These are phyloP conservation scores for Gossypium anomalum DNA, from an alignment of 345 rosid species.

Conservation along the genomic window DNA sequence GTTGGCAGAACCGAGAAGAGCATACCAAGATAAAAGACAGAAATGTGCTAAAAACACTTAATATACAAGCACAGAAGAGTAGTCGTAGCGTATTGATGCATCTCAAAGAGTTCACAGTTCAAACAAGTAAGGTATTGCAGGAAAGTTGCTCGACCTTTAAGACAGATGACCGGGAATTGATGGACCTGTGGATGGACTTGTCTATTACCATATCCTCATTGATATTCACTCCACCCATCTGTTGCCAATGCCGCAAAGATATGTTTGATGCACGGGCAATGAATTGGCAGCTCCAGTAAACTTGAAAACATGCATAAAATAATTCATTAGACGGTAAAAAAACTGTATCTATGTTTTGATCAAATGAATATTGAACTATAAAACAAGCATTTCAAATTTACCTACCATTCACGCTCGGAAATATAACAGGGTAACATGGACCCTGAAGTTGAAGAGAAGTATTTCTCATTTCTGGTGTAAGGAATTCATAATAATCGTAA, in stretches of 20 bases:
- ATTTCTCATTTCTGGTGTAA: conserved; percentile 91
- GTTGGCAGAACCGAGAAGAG: background rate
- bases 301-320: conserved; percentile 29
- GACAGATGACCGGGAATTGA: conserved; percentile 84
- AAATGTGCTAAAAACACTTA: background rate
- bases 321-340: background rate
- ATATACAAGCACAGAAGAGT: background rate
- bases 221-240: conserved; percentile 90
- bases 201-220: conserved; percentile 80
- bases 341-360: background rate
- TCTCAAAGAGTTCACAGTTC: background rate
- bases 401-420: conserved; percentile 87
- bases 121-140: background rate
- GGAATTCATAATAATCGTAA: conserved; percentile 88
- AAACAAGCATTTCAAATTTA: background rate
- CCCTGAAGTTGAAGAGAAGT: conserved; percentile 92
- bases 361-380: background rate
- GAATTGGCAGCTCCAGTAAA: conserved; percentile 94
- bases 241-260: conserved; percentile 86
- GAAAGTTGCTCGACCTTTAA: conserved; percentile 52
- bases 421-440: conserved; percentile 94
- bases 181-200: conserved; percentile 67
- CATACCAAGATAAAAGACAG: background rate
- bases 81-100: background rate
- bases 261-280: conserved; percentile 82